Conservation (phyloP, 768 basidiomycete genomes). For the Hygrophorus russula region DNA sequence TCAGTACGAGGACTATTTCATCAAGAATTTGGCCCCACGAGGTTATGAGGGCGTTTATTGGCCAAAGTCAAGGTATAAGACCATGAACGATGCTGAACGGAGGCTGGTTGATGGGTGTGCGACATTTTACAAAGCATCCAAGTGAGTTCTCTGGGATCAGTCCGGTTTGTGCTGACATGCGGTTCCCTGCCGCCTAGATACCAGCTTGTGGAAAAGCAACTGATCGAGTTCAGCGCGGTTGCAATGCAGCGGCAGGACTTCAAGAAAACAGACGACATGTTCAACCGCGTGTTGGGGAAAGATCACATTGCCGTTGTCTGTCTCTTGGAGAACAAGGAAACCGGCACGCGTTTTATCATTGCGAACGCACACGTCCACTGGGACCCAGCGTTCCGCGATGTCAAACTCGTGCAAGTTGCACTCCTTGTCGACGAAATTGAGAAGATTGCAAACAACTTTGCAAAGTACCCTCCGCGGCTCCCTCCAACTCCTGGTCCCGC, state of each 20-base stretch:
- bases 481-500: slow-evolving; percentile 26
- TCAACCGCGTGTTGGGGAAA: slow-evolving; percentile 92
- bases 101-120: slow-evolving; percentile 93
- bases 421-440: slow-evolving; percentile 87
- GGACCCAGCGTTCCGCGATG: slow-evolving; percentile 88
- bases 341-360: slow-evolving; percentile 81
- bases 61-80: slow-evolving; percentile 88
- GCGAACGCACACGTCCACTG: slow-evolving; percentile 89
- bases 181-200: slow-evolving; percentile 41
- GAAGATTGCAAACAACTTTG: slow-evolving; percentile 79
- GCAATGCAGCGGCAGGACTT: slow-evolving; percentile 91
- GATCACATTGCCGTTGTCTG: slow-evolving; percentile 88
- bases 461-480: slow-evolving; percentile 61
- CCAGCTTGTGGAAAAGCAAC: slow-evolving; percentile 84
- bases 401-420: slow-evolving; percentile 95
- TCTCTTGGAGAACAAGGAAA: slow-evolving; percentile 76
- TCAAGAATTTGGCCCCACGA: slow-evolving; percentile 53
- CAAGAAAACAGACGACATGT: slow-evolving; percentile 99
- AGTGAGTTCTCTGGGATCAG: slow-evolving; percentile 39
- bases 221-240: slow-evolving; percentile 86
- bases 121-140: slow-evolving; percentile 83
- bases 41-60: slow-evolving; percentile 90
- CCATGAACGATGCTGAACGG: slow-evolving; percentile 80
- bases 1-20: slow-evolving; percentile 88
- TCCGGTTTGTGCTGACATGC: slow-evolving; percentile 3